Conservation (phyloP, 139 green algal species). For the Haematococcus lacustris region DNA sequence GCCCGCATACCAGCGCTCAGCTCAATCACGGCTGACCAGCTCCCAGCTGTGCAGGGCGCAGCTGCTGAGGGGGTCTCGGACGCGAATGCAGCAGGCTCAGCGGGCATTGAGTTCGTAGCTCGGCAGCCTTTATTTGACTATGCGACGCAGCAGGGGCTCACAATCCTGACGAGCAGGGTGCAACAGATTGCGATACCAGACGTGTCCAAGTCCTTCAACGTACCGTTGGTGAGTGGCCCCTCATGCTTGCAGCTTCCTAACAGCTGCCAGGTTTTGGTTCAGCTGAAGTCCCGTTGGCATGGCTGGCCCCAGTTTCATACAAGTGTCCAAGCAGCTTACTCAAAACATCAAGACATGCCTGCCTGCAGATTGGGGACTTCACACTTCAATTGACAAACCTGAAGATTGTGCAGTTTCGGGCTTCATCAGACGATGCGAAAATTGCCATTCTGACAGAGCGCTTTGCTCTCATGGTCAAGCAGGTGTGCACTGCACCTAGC, state of each 20-base stretch:
- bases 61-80: too few relatives aligned
- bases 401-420: not conserved
- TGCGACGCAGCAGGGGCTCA: not conserved
- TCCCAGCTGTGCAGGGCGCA: too few relatives aligned
- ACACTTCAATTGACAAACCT: conserved; percentile 10
- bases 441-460: not conserved
- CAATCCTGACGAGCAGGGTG: not conserved
- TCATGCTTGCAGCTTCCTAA: too few relatives aligned
- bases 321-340: too few relatives aligned
- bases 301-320: too few relatives aligned
- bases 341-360: too few relatives aligned
- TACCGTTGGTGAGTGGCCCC: conserved; percentile 24
- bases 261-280: too few relatives aligned
- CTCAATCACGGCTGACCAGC: too few relatives aligned
- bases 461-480: not conserved
- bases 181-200: not conserved
- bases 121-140: not conserved
- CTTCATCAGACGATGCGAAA: not conserved
- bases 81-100: too few relatives aligned
- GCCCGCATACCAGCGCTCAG: too few relatives aligned
- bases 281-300: too few relatives aligned
- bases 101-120: not conserved
- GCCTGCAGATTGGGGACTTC: too few relatives aligned
- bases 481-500: not conserved
- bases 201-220: conserved; percentile 17